A percentile compares a stretch with the other conserved stretches of the same genome.
Conservation (phyloP, 2,329 filamentous ascomycete genomes). For the Pseudogymnoascus sp. region DNA sequence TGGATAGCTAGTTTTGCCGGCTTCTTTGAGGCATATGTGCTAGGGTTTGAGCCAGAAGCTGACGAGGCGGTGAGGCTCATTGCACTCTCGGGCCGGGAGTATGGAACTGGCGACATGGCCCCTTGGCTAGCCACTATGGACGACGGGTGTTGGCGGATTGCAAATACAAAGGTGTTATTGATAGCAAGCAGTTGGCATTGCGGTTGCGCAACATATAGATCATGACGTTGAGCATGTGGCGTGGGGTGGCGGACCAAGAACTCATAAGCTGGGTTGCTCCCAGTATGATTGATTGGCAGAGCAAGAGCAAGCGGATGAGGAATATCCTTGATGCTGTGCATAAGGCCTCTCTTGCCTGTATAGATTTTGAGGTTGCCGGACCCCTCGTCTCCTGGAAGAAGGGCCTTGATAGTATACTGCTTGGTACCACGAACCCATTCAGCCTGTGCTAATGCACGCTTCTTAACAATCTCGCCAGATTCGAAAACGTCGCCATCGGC, state of each 20-base stretch:
- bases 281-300: constrained; percentile 81
- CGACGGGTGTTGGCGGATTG: constrained; percentile 84
- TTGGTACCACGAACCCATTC: constrained; percentile 86
- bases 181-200: constrained; percentile 81
- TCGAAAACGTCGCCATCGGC: constrained; percentile 89
- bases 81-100: constrained; percentile 50
- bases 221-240: constrained; percentile 92
- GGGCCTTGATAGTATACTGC: constrained; percentile 84
- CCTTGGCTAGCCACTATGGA: constrained; percentile 34
- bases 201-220: constrained; percentile 93
- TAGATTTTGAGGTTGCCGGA: constrained; percentile 84
- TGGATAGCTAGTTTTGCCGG: constrained; percentile 95
- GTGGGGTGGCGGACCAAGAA: constrained; percentile 91
- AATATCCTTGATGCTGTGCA: constrained; percentile 96
- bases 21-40: constrained; percentile 57
- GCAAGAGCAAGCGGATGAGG: constrained; percentile 85
- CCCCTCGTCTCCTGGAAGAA: constrained; percentile 86
- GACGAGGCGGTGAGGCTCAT: constrained; percentile 56
- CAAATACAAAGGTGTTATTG: constrained; percentile 98
- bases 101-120: constrained; percentile 46
- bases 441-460: constrained; percentile 80
- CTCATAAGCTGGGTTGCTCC: constrained; percentile 88
- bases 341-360: constrained; percentile 85
- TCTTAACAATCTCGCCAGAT: constrained; percentile 76
- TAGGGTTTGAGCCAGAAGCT: constrained; percentile 48